Conservation (phyloP, 1,139 yeast genomes). For the Debaryomycetaceae sp. region DNA sequence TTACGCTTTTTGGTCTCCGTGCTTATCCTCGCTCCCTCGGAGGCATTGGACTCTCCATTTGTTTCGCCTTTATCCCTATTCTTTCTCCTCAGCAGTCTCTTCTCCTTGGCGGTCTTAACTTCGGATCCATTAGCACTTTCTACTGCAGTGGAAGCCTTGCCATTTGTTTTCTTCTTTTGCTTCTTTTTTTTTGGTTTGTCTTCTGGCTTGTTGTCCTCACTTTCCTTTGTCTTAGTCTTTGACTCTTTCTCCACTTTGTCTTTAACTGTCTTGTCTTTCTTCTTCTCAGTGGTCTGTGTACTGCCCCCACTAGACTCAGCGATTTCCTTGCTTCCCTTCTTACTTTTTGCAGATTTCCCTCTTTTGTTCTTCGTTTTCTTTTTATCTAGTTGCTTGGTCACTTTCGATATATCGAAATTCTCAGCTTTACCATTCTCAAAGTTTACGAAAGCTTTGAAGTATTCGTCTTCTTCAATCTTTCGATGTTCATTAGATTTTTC, state of each 20-base stretch:
- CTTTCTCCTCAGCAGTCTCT: not conserved
- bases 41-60: not conserved
- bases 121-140: not conserved
- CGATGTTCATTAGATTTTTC: not conserved
- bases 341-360: conserved; percentile 1
- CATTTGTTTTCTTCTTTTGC: conserved; percentile 1
- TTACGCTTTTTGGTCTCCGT: not conserved
- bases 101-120: not conserved
- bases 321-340: conserved; percentile 1
- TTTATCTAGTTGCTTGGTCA: conserved; percentile 7
- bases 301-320: not conserved
- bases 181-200: not conserved
- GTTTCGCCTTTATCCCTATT: not conserved
- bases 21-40: not conserved
- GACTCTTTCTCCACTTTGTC: not conserved
- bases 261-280: conserved; percentile 2
- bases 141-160: not conserved
- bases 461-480: conserved; percentile 6
- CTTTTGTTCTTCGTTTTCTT: conserved; percentile 6
- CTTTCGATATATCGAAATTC: conserved; percentile 11
- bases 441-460: conserved; percentile 11
- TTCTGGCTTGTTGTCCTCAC: not conserved
- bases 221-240: not conserved
- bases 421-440: conserved; percentile 12
- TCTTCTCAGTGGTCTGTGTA: conserved; percentile 3